phyloP scores from a whole-genome alignment of 1,284 basidiomycete species.

The Ceratorhiza oryzae-sativae region DNA sequence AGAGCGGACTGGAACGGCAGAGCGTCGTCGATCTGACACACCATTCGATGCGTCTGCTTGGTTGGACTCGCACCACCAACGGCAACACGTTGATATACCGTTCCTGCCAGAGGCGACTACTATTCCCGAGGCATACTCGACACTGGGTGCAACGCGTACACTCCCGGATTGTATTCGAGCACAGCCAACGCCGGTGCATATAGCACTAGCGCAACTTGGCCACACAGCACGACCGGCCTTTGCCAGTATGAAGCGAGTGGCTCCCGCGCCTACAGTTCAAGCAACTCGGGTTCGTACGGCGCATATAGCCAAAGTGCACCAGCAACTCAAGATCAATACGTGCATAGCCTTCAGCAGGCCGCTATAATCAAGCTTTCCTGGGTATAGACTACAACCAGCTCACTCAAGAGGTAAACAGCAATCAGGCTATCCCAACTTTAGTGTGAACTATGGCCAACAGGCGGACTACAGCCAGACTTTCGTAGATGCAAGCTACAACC shows the following conservation, averaged over 20 bases:
- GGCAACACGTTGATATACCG: neutral
- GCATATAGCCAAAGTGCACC: neutral
- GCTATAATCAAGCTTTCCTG: neutral
- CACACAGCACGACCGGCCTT: neutral
- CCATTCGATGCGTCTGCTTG: constrained; percentile 11
- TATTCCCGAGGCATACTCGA: neutral
- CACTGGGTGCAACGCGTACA: neutral
- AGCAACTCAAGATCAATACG: neutral
- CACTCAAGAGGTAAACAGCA: too few species aligned
- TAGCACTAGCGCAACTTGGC: neutral
- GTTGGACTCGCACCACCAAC: constrained; percentile 1
- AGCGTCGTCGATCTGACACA: neutral
- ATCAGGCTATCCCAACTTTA: too few species aligned
- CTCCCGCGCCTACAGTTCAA: neutral
- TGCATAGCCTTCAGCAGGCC: too few species aligned
- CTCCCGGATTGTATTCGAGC: neutral
- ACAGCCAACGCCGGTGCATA: neutral
- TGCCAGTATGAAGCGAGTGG: neutral
- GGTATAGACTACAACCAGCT: neutral
- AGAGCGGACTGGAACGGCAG: too few species aligned
- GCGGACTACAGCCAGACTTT: too few species aligned
- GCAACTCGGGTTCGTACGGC: neutral
- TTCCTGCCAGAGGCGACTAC: constrained; percentile 9
- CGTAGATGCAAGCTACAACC: too few species aligned
- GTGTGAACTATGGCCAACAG: too few species aligned